Percentiles rank a stretch among this genome's conserved stretches.
These are phyloP conservation scores for Williopsis jadinii DNA, from an alignment of 1,139 yeast genomes.

Conservation along the genomic window DNA sequence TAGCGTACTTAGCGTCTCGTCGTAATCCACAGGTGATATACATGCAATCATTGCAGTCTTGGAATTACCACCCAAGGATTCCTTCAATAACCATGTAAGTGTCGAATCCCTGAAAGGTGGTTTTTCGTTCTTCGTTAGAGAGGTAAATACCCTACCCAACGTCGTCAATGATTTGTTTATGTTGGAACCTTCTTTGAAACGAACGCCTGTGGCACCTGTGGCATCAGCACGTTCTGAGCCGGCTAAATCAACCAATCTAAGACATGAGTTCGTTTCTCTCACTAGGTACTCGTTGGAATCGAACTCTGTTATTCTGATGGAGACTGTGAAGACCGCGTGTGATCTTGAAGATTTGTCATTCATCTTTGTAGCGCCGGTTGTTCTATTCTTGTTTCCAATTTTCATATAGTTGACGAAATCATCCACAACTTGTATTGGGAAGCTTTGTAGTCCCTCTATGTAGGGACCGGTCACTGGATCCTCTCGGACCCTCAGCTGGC, in stretches of 20 bases:
- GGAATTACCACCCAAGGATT: constrained; percentile 67
- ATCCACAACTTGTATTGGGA: constrained; percentile 35
- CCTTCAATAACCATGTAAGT: constrained; percentile 66
- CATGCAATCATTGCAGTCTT: constrained; percentile 74
- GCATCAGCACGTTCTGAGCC: constrained; percentile 69
- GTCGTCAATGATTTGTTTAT: constrained; percentile 74
- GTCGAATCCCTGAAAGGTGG: constrained; percentile 62
- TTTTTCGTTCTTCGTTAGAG: constrained; percentile 38
- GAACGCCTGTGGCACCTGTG: constrained; percentile 57
- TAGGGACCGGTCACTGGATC: constrained; percentile 60
- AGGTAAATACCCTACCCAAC: constrained; percentile 65
- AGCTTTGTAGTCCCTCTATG: constrained; percentile 56
- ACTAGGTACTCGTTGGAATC: constrained; percentile 39
- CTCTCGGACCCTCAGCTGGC: constrained; percentile 45
- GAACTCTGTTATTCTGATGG: constrained; percentile 47
- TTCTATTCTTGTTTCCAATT: constrained; percentile 49
- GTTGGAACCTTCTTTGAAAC: constrained; percentile 67
- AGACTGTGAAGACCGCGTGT: constrained; percentile 67
- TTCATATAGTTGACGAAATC: constrained; percentile 54
- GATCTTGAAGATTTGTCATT: constrained; percentile 73
- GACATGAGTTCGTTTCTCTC: constrained; percentile 47
- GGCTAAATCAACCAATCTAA: constrained; percentile 72
- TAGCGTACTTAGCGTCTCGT: constrained; percentile 66
- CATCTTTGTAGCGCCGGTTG: constrained; percentile 63
- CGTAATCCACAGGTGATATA: constrained; percentile 67